Conservation (phyloP, 768 basidiomycete species). For the Amanita subjunquillea region DNA sequence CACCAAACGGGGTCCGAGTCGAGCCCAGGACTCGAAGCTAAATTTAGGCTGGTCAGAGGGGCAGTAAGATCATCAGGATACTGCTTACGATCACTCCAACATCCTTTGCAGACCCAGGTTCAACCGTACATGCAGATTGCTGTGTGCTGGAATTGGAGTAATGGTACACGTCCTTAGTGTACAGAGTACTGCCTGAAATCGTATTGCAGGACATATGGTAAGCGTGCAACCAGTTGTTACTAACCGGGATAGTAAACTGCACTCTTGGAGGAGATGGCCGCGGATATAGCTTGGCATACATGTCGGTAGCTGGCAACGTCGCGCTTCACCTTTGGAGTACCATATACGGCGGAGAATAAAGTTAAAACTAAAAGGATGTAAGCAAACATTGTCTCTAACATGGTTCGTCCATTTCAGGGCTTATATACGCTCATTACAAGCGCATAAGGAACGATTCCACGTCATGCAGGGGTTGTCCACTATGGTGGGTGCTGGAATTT, state of each 20-base stretch:
- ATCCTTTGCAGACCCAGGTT: neutral
- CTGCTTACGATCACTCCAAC: conserved; percentile 3
- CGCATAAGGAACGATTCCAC: neutral
- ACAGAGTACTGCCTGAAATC: neutral
- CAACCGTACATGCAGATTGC: conserved; percentile 1
- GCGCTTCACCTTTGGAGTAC: neutral
- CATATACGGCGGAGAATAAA: neutral
- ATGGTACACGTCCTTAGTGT: neutral
- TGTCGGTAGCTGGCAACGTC: neutral
- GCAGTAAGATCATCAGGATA: neutral
- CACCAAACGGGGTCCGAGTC: neutral
- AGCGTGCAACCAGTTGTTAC: neutral
- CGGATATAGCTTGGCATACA: neutral
- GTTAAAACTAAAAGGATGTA: neutral
- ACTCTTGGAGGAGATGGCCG: neutral
- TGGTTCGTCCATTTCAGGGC: neutral
- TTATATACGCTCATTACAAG: neutral
- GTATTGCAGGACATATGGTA: neutral
- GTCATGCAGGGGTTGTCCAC: neutral
- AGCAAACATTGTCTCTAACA: neutral
- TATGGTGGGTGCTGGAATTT: too few species aligned
- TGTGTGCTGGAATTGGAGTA: conserved; percentile 2
- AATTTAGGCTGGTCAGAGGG: neutral
- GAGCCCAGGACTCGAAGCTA: neutral
- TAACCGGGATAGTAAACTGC: neutral